A percentile compares a stretch with the other conserved stretches of the same genome.
phyloP scores from a whole-genome alignment of 345 rosid genomes.

The Erodium maritimum region DNA sequence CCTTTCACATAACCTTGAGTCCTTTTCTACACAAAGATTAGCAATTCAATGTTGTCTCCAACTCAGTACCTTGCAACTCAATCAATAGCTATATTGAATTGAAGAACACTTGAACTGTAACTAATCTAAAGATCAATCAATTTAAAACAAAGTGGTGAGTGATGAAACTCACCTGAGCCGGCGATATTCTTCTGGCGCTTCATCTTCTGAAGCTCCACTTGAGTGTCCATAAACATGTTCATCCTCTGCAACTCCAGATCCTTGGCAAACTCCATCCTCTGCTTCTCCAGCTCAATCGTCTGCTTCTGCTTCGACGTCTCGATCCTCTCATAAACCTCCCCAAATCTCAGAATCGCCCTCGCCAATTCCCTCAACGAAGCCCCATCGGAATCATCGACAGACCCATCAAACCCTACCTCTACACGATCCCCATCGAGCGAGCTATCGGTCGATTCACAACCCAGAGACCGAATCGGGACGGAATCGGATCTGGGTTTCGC shows the following conservation, averaged over 20 bases:
- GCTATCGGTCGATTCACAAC: constrained; percentile 29
- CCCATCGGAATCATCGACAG: constrained; percentile 27
- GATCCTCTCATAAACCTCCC: constrained; percentile 57
- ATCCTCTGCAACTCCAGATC: constrained; percentile 63
- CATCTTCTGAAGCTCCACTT: constrained; percentile 49
- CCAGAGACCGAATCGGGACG: constrained; percentile 1
- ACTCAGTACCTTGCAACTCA: too few relatives aligned
- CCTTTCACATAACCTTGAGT: not conserved
- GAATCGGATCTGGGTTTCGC: constrained; percentile 14
- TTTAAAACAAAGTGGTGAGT: not conserved
- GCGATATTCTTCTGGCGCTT: constrained; percentile 24
- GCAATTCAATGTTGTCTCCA: not conserved
- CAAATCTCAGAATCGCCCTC: constrained; percentile 49
- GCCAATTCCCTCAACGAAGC: constrained; percentile 42
- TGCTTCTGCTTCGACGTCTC: constrained; percentile 53
- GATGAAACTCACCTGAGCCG: constrained; percentile 16
- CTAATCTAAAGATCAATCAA: not conserved
- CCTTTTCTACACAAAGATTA: not conserved
- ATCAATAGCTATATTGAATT: too few relatives aligned
- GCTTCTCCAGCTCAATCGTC: constrained; percentile 68
- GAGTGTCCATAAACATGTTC: constrained; percentile 62
- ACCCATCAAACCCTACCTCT: constrained; percentile 29
- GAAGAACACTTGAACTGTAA: not conserved
- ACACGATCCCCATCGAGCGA: constrained; percentile 31
- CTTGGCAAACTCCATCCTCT: constrained; percentile 55